These are phyloP conservation scores for Rosa persica DNA, from an alignment of 306 rosid genomes.

Conservation along the genomic window DNA sequence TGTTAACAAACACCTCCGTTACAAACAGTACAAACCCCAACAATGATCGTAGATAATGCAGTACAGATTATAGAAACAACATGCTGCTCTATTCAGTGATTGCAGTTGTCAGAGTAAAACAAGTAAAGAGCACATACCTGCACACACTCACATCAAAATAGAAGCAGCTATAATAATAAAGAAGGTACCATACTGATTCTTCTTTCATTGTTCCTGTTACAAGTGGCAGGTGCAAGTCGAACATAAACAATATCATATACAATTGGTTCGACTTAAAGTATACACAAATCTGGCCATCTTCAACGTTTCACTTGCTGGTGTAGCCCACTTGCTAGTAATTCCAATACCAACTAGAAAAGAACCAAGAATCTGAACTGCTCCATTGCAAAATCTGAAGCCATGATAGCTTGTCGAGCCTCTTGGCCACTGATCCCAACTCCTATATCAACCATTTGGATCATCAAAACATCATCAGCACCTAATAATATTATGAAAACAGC, in stretches of 20 bases:
- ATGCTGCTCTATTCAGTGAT: constrained; percentile 88
- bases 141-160: constrained; percentile 22
- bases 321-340: constrained; percentile 93
- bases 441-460: constrained; percentile 99
- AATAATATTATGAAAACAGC: constrained; percentile 6
- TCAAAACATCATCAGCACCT: constrained; percentile 98
- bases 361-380: constrained; percentile 94
- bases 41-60: constrained; percentile 74
- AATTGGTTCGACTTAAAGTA: background rate
- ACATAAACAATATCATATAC: background rate
- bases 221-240: background rate
- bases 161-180: background rate
- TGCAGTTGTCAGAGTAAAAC: constrained; percentile 78
- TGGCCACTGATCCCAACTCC: constrained; percentile 99
- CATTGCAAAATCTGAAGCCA: constrained; percentile 99
- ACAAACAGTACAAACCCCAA: constrained; percentile 42
- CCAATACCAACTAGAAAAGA: constrained; percentile 88
- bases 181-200: background rate
- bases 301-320: constrained; percentile 46
- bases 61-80: constrained; percentile 78
- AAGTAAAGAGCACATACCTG: constrained; percentile 81
- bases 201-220: background rate
- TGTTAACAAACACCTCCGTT: no score
- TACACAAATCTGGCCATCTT: background rate
- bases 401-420: constrained; percentile 97